Percentiles rank a stretch among this genome's conserved stretches.
Conservation (phyloP, 129 eudicot species). For the Centaurea solstitialis region DNA sequence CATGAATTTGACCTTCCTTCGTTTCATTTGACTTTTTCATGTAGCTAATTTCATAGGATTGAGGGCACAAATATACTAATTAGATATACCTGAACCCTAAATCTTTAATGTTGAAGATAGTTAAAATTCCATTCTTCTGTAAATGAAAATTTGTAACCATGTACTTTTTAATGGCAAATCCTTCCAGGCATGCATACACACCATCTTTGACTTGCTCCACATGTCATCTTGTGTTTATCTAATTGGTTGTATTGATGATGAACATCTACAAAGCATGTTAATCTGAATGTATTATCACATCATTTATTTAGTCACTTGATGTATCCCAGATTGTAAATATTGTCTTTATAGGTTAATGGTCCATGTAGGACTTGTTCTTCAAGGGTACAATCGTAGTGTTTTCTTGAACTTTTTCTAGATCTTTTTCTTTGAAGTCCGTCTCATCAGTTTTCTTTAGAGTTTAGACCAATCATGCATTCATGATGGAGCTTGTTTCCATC, state of each 20-base stretch:
- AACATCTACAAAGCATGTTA: not conserved
- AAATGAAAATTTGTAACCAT: not conserved
- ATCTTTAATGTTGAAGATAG: not conserved
- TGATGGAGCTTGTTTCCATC: not conserved
- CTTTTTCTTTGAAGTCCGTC: conserved; percentile 2
- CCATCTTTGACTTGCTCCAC: not conserved
- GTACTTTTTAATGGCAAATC: not conserved
- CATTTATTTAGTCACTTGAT: not conserved
- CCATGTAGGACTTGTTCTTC: conserved; percentile 26
- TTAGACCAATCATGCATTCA: conserved; percentile 29
- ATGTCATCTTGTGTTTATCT: not conserved
- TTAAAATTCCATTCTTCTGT: not conserved
- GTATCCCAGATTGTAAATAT: not conserved
- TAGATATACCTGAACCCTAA: not conserved
- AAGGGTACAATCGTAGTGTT: conserved; percentile 17
- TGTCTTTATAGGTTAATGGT: conserved; percentile 13
- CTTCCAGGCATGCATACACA: not conserved
- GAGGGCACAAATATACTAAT: not conserved
- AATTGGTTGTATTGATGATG: not conserved
- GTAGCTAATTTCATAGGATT: not conserved
- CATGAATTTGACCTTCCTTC: not conserved
- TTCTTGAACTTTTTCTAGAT: conserved; percentile 26
- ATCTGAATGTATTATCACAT: conserved; percentile 12
- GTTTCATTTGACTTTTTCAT: not conserved
- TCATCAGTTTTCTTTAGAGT: conserved; percentile 29